Conservation (phyloP, 2,329 filamentous ascomycete species). For the Colletotrichum sp. region DNA sequence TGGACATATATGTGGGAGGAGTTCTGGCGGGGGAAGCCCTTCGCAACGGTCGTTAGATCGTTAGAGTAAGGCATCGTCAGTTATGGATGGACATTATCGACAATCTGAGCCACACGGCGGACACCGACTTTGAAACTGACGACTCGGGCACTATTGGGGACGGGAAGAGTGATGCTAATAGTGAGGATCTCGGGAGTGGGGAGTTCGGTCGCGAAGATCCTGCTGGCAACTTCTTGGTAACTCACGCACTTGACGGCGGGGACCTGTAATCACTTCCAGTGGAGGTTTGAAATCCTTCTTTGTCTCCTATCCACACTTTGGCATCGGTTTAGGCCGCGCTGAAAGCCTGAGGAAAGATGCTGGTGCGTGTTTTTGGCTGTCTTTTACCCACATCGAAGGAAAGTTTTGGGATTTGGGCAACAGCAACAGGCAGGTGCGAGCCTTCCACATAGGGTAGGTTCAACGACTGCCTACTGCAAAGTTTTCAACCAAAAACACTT, state of each 20-base stretch:
- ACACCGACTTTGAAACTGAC: neutral
- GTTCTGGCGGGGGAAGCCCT: neutral
- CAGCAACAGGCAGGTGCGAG: neutral
- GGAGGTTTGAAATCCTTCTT: neutral
- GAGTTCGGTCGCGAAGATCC: neutral
- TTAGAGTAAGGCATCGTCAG: neutral
- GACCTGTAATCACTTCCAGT: neutral
- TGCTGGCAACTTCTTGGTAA: neutral
- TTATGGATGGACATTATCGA: neutral
- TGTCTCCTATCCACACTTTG: rapidly evolving
- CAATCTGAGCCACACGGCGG: neutral
- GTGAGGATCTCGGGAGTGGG: neutral
- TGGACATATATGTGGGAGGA: neutral
- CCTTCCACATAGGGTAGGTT: neutral
- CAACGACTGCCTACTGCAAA: rapidly evolving
- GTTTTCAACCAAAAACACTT: neutral
- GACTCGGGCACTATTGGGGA: neutral
- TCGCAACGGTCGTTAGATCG: neutral
- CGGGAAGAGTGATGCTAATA: neutral
- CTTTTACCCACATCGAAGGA: neutral
- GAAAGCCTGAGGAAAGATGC: no score
- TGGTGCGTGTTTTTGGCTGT: no score
- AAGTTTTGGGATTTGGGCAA: no score
- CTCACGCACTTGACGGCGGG: neutral
- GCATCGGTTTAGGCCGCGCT: rapidly evolving